A percentile compares a stretch with the other conserved stretches of the same genome.
phyloP scores from a whole-genome alignment of 2,329 filamentous ascomycete species.

The Aplosporella prunicola region DNA sequence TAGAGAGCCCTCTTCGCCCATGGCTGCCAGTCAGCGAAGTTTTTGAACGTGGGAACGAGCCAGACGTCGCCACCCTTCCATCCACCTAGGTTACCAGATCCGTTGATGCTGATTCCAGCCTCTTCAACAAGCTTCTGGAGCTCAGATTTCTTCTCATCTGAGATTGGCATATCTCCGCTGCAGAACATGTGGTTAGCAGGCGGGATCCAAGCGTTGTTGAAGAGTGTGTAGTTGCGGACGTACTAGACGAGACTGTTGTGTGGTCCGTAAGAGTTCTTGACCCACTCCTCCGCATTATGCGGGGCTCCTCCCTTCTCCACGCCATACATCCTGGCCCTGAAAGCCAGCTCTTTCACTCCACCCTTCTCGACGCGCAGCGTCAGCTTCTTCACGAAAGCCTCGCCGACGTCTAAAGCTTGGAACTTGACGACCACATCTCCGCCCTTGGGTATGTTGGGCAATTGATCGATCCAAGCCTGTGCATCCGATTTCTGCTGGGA shows the following conservation, averaged over 20 bases:
- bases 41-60: slow-evolving; percentile 30
- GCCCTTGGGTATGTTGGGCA: slow-evolving; percentile 12
- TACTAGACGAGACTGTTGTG: slow-evolving; percentile 36
- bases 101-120: slow-evolving; percentile 18
- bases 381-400: slow-evolving; percentile 31
- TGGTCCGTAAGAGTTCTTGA: slow-evolving; percentile 24
- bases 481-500: slow-evolving; percentile 16
- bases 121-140: slow-evolving; percentile 17
- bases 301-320: slow-evolving; percentile 20
- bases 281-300: slow-evolving; percentile 20
- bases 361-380: slow-evolving; percentile 28
- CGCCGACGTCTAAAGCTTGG: slow-evolving; percentile 23
- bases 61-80: slow-evolving; percentile 31
- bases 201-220: neutral
- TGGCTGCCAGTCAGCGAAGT: slow-evolving; percentile 28
- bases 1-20: slow-evolving; percentile 3
- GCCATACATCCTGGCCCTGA: slow-evolving; percentile 17
- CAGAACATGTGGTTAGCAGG: neutral
- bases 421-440: slow-evolving; percentile 21
- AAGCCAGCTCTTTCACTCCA: slow-evolving; percentile 21
- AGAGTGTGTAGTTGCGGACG: slow-evolving; percentile 13
- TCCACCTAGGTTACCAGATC: slow-evolving; percentile 17
- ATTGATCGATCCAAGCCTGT: slow-evolving; percentile 28
- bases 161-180: slow-evolving; percentile 13
- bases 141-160: slow-evolving; percentile 16